Evolutionary conservation across 2,329 filamentous ascomycete species (phyloP), one percentile per base, ranked within the genome.

Genomic region (Daldinia sp.): DNA sequence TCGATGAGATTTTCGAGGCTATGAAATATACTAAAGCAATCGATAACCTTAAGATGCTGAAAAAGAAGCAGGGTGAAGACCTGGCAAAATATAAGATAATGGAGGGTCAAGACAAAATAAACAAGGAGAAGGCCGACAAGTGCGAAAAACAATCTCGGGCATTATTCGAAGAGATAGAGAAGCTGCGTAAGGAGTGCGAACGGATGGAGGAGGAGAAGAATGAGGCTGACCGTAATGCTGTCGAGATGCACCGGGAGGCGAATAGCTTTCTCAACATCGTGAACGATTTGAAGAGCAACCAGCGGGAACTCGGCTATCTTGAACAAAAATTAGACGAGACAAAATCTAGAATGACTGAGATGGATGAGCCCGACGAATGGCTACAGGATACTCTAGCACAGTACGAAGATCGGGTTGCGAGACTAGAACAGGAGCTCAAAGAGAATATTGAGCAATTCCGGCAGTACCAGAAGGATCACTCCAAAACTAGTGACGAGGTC

Each of bases 1-100:
- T 99, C 68, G 96, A 99, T 77, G 93, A 97, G 78, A 99, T 99
- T 10, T 99, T 99, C 73, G 96, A 98, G 81, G 96, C 96, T 1
- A 85, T 93, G 81, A 98, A 97, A 78, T 99, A 98, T 80, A 97
- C 94, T 37, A 98, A 97, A 77, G 96, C 94, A 18, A 97, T 99
- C 67, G 94, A 98, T 51, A 97, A 97, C 78, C 92, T 99, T 78
- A 98, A 97, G 77, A 79, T 90, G 9, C 85, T 98, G 56, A 87
- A 91, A 42, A 99, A 98, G 81, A 91, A 90, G 72, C 91, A 97
- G 72, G 91, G 90, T 39, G 89, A 92, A 70, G 87, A 95, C 68
- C 85, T 98, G 9, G 87, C 84, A 15, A 88, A 90, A 68, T 86
- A 92, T 64, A 93, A 93, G 75, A 88, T 91, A 48, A 87, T 92